phyloP scores from a whole-genome alignment of 768 basidiomycete genomes.

The Tylopilus sp. region DNA sequence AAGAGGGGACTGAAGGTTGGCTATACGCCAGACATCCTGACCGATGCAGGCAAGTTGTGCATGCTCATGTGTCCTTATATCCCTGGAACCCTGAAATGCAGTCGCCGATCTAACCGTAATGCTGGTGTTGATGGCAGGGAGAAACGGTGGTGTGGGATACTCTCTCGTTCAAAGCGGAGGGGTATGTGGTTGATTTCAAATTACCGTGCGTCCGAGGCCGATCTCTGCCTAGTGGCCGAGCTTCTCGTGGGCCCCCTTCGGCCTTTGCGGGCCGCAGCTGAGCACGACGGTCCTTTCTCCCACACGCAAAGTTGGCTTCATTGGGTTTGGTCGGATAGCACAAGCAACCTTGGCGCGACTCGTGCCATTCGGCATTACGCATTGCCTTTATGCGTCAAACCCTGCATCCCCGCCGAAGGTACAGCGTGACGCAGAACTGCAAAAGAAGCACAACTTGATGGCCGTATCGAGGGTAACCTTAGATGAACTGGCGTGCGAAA shows the following conservation, averaged over 20 bases:
- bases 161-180: constrained; percentile 65
- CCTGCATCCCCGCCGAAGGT: constrained; percentile 46
- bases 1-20: constrained; percentile 70
- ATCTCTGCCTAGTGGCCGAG: constrained; percentile 67
- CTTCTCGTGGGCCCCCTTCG: constrained; percentile 78
- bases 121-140: constrained; percentile 89
- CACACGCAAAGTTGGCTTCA: constrained; percentile 76
- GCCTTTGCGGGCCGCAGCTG: constrained; percentile 80
- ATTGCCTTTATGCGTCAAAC: constrained; percentile 65
- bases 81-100: constrained; percentile 27
- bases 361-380: constrained; percentile 75
- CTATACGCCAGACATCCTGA: constrained; percentile 92
- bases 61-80: neutral
- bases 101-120: constrained; percentile 90
- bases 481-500: constrained; percentile 67
- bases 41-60: constrained; percentile 67
- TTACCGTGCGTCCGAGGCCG: neutral
- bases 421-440: constrained; percentile 37
- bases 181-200: constrained; percentile 38
- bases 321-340: constrained; percentile 94
- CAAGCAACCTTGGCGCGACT: constrained; percentile 80
- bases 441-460: constrained; percentile 33
- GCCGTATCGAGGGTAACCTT: constrained; percentile 55
- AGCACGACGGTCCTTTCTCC: constrained; percentile 49
- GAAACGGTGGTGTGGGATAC: constrained; percentile 68